phyloP scores from a whole-genome alignment of 306 rosid species.

The Astragalus glycyphyllos region DNA sequence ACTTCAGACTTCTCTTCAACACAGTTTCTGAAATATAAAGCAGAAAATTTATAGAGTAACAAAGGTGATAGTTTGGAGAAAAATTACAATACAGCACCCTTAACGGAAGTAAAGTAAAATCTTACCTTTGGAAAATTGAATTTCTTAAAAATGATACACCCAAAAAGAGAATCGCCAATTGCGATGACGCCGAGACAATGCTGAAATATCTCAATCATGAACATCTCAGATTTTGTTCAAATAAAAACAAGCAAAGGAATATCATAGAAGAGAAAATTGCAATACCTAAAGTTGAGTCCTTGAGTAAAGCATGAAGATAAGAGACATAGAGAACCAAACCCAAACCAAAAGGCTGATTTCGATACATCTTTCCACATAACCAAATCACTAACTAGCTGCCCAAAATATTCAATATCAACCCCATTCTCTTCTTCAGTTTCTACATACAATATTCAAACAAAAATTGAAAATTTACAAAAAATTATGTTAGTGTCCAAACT shows the following conservation, averaged over 20 bases:
- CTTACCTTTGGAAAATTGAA: conserved; percentile 72
- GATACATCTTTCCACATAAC: conserved; percentile 88
- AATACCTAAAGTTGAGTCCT: conserved; percentile 70
- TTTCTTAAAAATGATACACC: conserved; percentile 75
- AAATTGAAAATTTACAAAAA: not conserved
- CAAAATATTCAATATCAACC: conserved; percentile 59
- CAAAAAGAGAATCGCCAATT: conserved; percentile 65
- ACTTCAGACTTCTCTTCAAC: conserved; percentile 46
- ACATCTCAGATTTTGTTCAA: conserved; percentile 12
- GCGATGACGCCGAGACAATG: conserved; percentile 72
- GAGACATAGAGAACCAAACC: conserved; percentile 67
- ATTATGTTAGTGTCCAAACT: no score
- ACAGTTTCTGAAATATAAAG: conserved; percentile 54
- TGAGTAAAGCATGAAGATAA: conserved; percentile 72
- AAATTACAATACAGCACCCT: not conserved
- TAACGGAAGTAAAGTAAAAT: conserved; percentile 22
- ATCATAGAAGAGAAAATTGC: not conserved
- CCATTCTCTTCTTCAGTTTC: conserved; percentile 59
- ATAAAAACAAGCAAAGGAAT: not conserved
- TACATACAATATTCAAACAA: conserved; percentile 35
- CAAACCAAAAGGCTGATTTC: conserved; percentile 86
- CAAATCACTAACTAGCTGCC: conserved; percentile 65
- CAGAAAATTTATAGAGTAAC: not conserved
- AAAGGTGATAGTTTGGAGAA: not conserved
- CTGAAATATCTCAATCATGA: conserved; percentile 49